Base-by-base conservation (phyloP, 2,329 filamentous ascomycete genomes). In the Fusarium ambrosium region DNA sequence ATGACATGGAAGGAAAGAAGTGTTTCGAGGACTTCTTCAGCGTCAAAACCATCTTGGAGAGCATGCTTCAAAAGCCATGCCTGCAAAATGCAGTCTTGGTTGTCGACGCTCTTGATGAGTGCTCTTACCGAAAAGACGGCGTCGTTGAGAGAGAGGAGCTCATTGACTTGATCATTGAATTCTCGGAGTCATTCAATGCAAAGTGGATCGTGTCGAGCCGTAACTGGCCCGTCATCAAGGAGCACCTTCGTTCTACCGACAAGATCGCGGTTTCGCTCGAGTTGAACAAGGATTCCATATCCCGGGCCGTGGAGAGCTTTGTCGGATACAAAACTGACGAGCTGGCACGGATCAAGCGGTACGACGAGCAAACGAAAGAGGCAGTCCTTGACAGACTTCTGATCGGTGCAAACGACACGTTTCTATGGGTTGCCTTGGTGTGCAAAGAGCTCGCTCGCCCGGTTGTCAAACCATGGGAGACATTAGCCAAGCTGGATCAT, bases 31-130 rank as follows among this genome's bases (percentile, higher is more conserved):
- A 81, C 43, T 16, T 43, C 0, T 85, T 85, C 78, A 79, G 81
- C 1, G 60, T 89, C 8, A 80, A 74, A 0, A 66, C 80, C 2
- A 83, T 88, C 6, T 81, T 89, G 1, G 69, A 18, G 1, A 70
- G 75, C 5, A 85, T 89, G 13, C 66, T 89, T 2, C 1, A 64
- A 70, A 4, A 76, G 14, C 7, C 63, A 4, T 18, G 75, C 10
- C 1, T 70, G 4, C 5, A 39, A 7, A 69, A 14, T 0, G 79
- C 78, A 0, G 80, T 80, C 69, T 62, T 89, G 6, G 68, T 87
- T 14, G 76, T 89, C 51, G 85, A 88, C 75, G 86, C 85, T 1
- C 83, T 88, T 1, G 86, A 89, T 66, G 86, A 88, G 73, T 87
- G 85, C 39, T 71, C 60, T 10, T 53, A 45, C 7, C n/a, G 27